These are phyloP conservation scores for Beta macrorhiza DNA, from an alignment of 179 eudicot genomes.

Conservation along the genomic window DNA sequence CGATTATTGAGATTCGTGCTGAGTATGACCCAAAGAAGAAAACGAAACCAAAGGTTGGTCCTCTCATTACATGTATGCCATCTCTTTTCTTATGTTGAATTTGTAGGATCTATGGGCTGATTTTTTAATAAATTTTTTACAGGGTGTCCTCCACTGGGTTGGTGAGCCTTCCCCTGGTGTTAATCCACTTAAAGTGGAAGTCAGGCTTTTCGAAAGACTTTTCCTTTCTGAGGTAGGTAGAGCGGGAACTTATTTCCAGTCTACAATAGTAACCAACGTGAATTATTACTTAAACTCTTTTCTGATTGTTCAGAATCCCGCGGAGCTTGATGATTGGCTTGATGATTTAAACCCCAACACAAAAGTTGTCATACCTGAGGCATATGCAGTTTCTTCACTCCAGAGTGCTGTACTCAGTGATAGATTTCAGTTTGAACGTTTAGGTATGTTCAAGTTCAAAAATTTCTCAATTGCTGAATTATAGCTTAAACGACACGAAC, in stretches of 20 bases:
- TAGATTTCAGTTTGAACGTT: slow-evolving; percentile 84
- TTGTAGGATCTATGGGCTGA: neutral
- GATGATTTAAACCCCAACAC: slow-evolving; percentile 76
- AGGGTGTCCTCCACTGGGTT: slow-evolving; percentile 98
- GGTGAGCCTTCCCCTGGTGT: slow-evolving; percentile 74
- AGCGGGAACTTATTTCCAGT: slow-evolving; percentile 5
- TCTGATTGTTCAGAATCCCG: slow-evolving; percentile 62
- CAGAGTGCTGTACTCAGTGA: slow-evolving; percentile 61
- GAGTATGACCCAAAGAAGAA: slow-evolving; percentile 89
- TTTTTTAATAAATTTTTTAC: slow-evolving; percentile 4
- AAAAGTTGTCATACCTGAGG: slow-evolving; percentile 57
- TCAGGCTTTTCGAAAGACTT: slow-evolving; percentile 77
- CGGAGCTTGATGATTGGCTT: slow-evolving; percentile 85
- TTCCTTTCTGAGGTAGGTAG: slow-evolving; percentile 77
- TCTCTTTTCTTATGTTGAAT: neutral
- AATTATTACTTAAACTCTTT: neutral
- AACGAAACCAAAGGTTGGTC: slow-evolving; percentile 75
- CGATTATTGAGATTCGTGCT: slow-evolving; percentile 73
- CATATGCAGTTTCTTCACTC: slow-evolving; percentile 69
- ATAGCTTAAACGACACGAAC: neutral
- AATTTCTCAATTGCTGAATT: neutral
- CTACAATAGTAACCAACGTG: neutral
- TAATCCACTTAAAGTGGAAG: slow-evolving; percentile 84
- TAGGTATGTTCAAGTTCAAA: slow-evolving; percentile 45
- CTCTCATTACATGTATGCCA: neutral